Evolutionary conservation across 106 monocot genomes (phyloP).

Genomic region (Iris macrosiphon): DNA sequence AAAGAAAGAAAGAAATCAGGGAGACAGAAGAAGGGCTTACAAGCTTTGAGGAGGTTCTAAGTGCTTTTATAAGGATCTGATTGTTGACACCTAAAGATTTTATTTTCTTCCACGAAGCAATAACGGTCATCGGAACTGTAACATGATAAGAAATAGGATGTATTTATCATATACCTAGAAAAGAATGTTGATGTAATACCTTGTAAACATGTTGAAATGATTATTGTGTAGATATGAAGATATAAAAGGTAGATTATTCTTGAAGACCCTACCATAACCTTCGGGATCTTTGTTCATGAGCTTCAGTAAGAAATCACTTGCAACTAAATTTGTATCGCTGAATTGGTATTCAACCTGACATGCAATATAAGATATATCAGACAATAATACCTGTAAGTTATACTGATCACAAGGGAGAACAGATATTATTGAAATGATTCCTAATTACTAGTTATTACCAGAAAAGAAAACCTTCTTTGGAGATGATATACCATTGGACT

Average conservation of each 20-base stretch:
- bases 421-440: not conserved
- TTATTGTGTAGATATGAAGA: too few relatives aligned
- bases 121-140: slow-evolving; percentile 67
- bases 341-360: slow-evolving; percentile 72
- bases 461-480: not conserved
- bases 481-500: not conserved
- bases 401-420: too few relatives aligned
- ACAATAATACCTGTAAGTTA: not conserved
- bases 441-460: too few relatives aligned
- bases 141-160: slow-evolving; percentile 2
- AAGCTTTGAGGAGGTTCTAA: slow-evolving; percentile 62
- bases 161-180: too few relatives aligned
- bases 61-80: slow-evolving; percentile 57
- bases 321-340: slow-evolving; percentile 62
- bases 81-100: slow-evolving; percentile 46
- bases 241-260: too few relatives aligned
- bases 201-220: too few relatives aligned
- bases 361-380: not conserved
- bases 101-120: slow-evolving; percentile 75
- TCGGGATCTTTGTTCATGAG: slow-evolving; percentile 80
- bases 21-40: slow-evolving; percentile 40
- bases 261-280: slow-evolving; percentile 49
- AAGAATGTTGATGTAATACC: too few relatives aligned
- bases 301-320: slow-evolving; percentile 68
- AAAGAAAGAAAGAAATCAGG: too few relatives aligned